phyloP scores from a whole-genome alignment of 2,329 filamentous ascomycete genomes.

The Graphilbum fragrans region DNA sequence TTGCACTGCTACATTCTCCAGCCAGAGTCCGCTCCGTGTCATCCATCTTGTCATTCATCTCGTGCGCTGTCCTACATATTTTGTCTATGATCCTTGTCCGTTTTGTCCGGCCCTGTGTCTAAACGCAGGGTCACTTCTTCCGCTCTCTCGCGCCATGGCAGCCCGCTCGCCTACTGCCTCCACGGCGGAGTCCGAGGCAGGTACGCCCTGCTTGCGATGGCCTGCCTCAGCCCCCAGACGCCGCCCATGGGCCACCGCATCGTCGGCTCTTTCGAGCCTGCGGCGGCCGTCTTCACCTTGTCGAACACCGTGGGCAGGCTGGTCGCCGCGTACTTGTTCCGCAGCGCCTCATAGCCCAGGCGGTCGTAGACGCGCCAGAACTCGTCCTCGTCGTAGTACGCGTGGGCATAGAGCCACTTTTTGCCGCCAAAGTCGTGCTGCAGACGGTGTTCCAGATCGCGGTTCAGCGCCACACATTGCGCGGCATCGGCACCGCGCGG shows the following conservation, averaged over 20 bases:
- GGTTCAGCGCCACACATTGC: constrained; percentile 58
- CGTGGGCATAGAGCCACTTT: constrained; percentile 83
- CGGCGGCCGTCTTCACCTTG: constrained; percentile 39
- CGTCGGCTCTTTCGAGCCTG: constrained; percentile 11
- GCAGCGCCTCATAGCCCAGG: constrained; percentile 42
- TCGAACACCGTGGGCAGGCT: constrained; percentile 57
- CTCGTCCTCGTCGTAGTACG: constrained; percentile 64
- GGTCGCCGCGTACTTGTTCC: constrained; percentile 49
- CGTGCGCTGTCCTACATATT: no score
- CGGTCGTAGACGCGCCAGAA: constrained; percentile 56
- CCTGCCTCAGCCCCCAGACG: constrained; percentile 45
- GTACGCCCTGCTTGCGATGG: constrained; percentile 45
- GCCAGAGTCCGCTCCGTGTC: no score
- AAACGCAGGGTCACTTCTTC: no score
- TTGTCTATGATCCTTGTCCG: no score
- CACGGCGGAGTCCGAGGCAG: constrained; percentile 24
- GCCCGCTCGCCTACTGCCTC: constrained; percentile 18
- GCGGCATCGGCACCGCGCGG: constrained; percentile 29
- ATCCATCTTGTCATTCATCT: no score
- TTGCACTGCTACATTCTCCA: no score
- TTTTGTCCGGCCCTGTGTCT: no score
- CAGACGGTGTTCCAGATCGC: constrained; percentile 58
- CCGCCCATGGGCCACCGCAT: constrained; percentile 43
- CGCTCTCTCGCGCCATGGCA: no score
- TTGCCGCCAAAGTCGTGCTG: constrained; percentile 52